Evolutionary conservation across 2,329 filamentous ascomycete genomes (phyloP), one percentile per base, ranked within the genome.

Genomic region (Monosporascus sp.): DNA sequence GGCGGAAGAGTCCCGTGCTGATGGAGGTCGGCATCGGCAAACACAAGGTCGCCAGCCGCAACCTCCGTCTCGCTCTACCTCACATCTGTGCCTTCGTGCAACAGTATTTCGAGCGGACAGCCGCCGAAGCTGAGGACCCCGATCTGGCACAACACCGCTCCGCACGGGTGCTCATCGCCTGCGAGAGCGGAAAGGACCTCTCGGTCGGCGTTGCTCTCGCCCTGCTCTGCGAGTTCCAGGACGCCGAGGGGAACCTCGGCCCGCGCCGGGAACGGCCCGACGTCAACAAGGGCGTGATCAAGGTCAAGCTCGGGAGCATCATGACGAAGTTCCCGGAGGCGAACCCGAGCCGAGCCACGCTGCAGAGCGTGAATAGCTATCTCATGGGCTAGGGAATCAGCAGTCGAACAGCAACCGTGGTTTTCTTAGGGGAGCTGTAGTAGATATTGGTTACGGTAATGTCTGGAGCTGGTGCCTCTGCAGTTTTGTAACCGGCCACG

Each of bases 311-410:
- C 34, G 86, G 88, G n/a, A 88, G 85, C 76, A 89, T 97, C 61
- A 89, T 93, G 69, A 86, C 85, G 5, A 83, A 82, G 0, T 86
- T 87, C 65, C 87, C 91, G 1, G 84, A 88, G 60, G 88, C 86
- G 2, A 96, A 95, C 65, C 92, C 93, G 0, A 92, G 86, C 57
- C 79, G 94, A 37, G 80, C 89, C 22, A 97, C 92, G 0, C 73
- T 97, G 38, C 92, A 97, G 70, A 93, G 90, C 60, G 87, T 97
- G 5, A 97, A 97, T 70, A 89, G 89, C 51, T 96, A 90, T 63
- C 72, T 97, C 49, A 93, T 97, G 84, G 79, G 63, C 7, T 66
- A 56, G 48, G 27, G 46, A 47, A 47, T 49, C 9, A 1, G 27
- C 27, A 31, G 27, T 11, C 3, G 27, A 31, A 11, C 11, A 31